Evolutionary conservation across 139 green algal genomes (phyloP).

Genomic region (Coelastrella sp.): DNA sequence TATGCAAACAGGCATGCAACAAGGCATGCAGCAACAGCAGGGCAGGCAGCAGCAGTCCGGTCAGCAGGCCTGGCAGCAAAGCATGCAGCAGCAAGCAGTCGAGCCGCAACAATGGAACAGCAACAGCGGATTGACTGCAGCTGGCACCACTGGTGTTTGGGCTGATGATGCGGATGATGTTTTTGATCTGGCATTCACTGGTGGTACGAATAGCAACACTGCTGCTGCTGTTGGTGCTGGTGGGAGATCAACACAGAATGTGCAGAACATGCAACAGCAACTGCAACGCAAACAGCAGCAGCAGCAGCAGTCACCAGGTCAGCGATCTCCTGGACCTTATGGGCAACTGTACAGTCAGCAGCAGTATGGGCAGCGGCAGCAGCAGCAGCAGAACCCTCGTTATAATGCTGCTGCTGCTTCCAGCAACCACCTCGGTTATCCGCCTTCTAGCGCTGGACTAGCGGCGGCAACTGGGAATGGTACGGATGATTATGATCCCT

Average conservation of each 20-base stretch:
- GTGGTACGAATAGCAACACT: too few species aligned
- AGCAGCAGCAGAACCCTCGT: conserved; percentile 5
- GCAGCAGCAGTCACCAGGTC: not conserved
- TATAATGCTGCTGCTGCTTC: not conserved
- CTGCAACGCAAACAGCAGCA: not conserved
- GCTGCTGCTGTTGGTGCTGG: not conserved
- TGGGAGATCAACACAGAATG: not conserved
- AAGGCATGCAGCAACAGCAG: not conserved
- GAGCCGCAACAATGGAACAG: conserved; percentile 17
- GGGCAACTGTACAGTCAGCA: not conserved
- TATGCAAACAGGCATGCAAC: not conserved
- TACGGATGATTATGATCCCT: not conserved
- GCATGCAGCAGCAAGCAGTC: not conserved
- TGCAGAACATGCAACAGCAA: not conserved
- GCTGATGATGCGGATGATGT: conserved; percentile 24
- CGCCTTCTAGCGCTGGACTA: not conserved
- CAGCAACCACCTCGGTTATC: too few species aligned
- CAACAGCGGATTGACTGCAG: not conserved
- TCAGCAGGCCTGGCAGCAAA: not conserved
- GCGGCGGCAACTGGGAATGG: not conserved
- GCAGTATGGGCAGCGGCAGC: conserved; percentile 12
- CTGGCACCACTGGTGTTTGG: not conserved
- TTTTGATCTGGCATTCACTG: conserved; percentile 26
- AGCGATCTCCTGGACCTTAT: not conserved
- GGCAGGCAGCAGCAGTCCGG: not conserved